These are phyloP conservation scores for Euphrasia confusa DNA, from an alignment of 257 asterid species.

Conservation along the genomic window DNA sequence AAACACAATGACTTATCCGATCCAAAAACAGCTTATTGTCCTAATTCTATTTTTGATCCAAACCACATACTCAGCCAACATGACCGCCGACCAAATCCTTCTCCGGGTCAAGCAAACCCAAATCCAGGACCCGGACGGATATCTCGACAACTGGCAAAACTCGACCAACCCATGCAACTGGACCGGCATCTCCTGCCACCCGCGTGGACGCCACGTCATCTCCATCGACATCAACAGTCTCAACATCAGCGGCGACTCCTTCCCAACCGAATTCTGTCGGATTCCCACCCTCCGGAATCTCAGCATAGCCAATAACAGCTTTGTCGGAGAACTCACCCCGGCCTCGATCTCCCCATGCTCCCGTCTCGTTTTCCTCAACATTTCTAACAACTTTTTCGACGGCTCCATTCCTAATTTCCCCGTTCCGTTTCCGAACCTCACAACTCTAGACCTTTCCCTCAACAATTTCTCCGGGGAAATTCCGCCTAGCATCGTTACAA, in stretches of 20 bases:
- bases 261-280: background rate
- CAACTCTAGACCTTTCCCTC: slow-evolving; percentile 40
- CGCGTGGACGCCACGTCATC: background rate
- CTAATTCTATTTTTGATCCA: background rate
- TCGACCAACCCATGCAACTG: slow-evolving; percentile 1
- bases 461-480: slow-evolving; percentile 72
- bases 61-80: background rate
- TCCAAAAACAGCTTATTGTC: background rate
- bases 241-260: background rate
- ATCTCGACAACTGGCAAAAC: background rate
- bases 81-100: background rate
- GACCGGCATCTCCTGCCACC: slow-evolving; percentile 1
- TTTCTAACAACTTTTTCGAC: slow-evolving; percentile 46
- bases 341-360: slow-evolving; percentile 42
- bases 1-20: background rate
- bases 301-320: background rate
- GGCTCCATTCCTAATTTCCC: slow-evolving; percentile 52
- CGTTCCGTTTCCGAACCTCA: slow-evolving; percentile 39
- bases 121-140: background rate
- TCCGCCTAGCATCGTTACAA: slow-evolving; percentile 51
- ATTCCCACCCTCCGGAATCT: background rate
- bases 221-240: background rate
- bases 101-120: background rate
- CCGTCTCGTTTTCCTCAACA: slow-evolving; percentile 38
- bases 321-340: background rate